Conservation (phyloP, 73 alveolate species). For the Symbiodinium natans region DNA sequence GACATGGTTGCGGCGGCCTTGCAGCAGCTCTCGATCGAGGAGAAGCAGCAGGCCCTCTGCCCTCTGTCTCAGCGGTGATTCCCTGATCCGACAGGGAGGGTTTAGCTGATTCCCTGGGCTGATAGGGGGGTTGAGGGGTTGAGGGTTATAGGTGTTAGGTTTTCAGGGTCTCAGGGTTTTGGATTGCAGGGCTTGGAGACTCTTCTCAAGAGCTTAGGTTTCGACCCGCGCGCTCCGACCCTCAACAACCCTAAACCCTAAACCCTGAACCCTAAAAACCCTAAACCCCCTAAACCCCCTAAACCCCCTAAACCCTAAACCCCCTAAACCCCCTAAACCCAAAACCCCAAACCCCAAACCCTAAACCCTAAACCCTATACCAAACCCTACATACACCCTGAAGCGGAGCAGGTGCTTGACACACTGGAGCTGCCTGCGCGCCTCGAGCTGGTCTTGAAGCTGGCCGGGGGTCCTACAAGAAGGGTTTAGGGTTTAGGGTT, state of each 20-base stretch:
- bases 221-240: too few relatives aligned
- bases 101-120: too few relatives aligned
- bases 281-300: neutral
- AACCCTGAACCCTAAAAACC: neutral
- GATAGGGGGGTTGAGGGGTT: too few relatives aligned
- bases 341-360: neutral
- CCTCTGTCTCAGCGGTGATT: neutral
- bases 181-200: too few relatives aligned
- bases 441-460: constrained; percentile 44
- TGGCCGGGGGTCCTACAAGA: neutral
- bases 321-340: neutral
- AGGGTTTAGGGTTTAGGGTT: too few relatives aligned
- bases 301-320: neutral
- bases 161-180: too few relatives aligned
- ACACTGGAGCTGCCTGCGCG: constrained; percentile 20
- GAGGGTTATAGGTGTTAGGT: too few relatives aligned
- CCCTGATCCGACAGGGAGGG: neutral
- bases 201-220: too few relatives aligned
- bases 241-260: neutral
- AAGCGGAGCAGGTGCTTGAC: constrained; percentile 31
- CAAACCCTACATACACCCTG: neutral
- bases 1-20: constrained; percentile 78
- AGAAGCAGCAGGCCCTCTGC: constrained; percentile 34
- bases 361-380: neutral
- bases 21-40: constrained; percentile 54